These are phyloP conservation scores for Solanum habrochaites DNA, from an alignment of 257 asterid species.

Conservation along the genomic window DNA sequence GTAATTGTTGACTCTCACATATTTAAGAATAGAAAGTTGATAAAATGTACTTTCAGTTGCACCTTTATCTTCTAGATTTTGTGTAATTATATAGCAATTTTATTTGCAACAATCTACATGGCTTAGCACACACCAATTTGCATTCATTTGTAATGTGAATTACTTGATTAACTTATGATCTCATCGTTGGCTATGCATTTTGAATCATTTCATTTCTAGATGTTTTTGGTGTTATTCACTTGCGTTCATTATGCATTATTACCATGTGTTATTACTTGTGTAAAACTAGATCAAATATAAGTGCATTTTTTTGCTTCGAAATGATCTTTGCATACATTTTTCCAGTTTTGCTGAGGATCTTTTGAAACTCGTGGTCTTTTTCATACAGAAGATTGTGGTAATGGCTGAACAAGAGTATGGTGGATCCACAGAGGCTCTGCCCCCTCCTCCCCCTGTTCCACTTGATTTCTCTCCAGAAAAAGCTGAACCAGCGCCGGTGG, in stretches of 20 bases:
- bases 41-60: no score
- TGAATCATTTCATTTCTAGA: neutral
- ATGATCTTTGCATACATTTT: no score
- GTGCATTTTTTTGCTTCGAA: no score
- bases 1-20: no score
- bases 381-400: neutral
- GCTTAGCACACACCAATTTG: neutral
- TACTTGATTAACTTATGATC: neutral
- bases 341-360: neutral
- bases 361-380: neutral
- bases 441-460: constrained; percentile 83
- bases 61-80: no score
- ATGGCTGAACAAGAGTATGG: constrained; percentile 18
- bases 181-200: neutral
- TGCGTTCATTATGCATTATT: no score
- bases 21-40: no score
- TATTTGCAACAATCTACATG: neutral
- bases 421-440: constrained; percentile 52
- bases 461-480: constrained; percentile 43
- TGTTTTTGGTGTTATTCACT: neutral
- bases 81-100: neutral
- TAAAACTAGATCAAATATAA: no score
- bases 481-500: constrained; percentile 27
- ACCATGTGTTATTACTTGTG: no score
- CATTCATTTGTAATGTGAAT: neutral